Conservation (phyloP, 1,284 basidiomycete genomes). For the Neolentinus lepideus region DNA sequence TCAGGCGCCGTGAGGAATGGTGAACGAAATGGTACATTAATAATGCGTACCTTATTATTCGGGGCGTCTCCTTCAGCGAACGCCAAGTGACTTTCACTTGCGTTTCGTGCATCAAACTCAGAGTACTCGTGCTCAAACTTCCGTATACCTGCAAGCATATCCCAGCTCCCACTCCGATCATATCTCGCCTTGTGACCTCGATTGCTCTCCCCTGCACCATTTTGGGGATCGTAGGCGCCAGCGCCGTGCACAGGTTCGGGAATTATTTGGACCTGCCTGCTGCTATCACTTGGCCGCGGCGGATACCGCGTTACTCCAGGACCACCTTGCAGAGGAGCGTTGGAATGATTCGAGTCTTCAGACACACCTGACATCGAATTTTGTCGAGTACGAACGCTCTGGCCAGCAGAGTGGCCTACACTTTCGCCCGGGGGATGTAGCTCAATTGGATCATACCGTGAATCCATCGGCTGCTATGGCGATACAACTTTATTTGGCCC, state of each 20-base stretch:
- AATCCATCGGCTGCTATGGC: neutral
- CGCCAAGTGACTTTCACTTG: constrained; percentile 42
- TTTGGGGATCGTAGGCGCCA: neutral
- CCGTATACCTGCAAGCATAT: constrained; percentile 42
- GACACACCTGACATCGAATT: neutral
- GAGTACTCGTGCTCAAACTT: constrained; percentile 52
- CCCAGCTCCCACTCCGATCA: constrained; percentile 34
- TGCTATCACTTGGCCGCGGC: neutral
- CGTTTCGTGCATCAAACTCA: constrained; percentile 51
- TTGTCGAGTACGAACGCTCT: too few species aligned
- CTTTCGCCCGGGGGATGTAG: neutral
- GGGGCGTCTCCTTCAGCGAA: constrained; percentile 63
- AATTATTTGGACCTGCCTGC: neutral
- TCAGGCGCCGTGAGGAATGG: neutral
- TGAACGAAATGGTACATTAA: constrained; percentile 2
- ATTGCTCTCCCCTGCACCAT: neutral
- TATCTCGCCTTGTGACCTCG: neutral
- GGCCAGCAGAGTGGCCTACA: neutral
- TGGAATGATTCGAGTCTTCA: constrained; percentile 1
- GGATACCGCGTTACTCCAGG: too few species aligned
- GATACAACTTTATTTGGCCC: neutral
- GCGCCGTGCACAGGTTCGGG: neutral
- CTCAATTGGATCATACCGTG: neutral
- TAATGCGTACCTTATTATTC: constrained; percentile 37
- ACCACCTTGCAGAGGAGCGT: neutral